Evolutionary conservation across 208 protist genomes (phyloP), one percentile per base, ranked within the genome.

Genomic region (Phytomonas sp.): DNA sequence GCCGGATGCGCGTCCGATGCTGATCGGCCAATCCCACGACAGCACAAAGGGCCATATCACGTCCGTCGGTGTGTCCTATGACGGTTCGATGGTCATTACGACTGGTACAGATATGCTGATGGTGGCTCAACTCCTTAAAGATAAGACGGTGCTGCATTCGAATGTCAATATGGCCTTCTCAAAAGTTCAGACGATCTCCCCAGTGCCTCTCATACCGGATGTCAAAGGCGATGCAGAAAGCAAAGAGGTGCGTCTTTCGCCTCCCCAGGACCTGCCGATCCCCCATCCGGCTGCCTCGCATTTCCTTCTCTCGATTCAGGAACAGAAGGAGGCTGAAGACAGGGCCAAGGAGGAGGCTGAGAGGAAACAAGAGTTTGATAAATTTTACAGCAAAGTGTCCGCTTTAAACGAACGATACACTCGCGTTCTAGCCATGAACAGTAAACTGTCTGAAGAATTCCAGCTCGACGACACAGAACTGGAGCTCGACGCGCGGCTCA

Each of bases 311-410:
- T 92, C 87, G 6, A 92, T 98, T 51, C 82, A 98, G 74, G 90
- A 98, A 76, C 89, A 95, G 64, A 98, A 98, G 78, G 92, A 96
- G 59, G 92, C 89, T 28, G 87, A 93, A 56, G 96, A 98, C 66
- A 68, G 75, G n/a, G 89, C 91, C 60, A 60, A 67, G 17, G 76
- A 67, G 0, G 75, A 82, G 59, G 81, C 82, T 2, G 85, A 66
- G 17, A 88, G 90, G 65, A 84, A 98, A 62, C 61, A 64, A 33
- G 87, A 91, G 61, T 92, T 98, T 65, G 67, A 93, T 37, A n/a
- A 36, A 11, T 88, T 95, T 60, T 61, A 92, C 3, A 73, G 46
- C 31, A 85, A 89, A 62, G 34, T 97, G 30, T 65, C 79, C 29
- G 73, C 65, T 51, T 33, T 97, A 30, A 87, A 94, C 53, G 65